Percentiles rank a stretch among this genome's conserved stretches.
phyloP scores from a whole-genome alignment of 257 asterid species.

The Jaltomata sinuosa region DNA sequence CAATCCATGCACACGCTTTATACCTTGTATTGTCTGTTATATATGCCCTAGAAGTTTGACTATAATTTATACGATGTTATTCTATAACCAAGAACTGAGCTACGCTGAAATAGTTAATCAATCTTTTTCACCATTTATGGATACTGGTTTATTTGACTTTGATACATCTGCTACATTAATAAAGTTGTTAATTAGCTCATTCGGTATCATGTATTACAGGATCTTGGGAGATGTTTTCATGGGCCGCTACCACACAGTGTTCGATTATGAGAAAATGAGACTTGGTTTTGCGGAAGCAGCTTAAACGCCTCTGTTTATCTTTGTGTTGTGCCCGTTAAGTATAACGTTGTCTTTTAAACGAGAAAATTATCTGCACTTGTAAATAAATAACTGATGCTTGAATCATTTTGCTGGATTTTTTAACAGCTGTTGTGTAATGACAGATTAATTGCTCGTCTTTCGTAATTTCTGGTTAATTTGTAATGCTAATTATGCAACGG shows the following conservation, averaged over 20 bases:
- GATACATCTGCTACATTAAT: too few species aligned
- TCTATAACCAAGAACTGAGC: neutral
- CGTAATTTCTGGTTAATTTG: neutral
- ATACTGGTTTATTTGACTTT: too few species aligned
- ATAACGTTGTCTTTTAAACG: neutral
- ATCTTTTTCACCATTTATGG: too few species aligned
- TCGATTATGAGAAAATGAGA: slow-evolving; percentile 56
- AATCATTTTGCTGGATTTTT: neutral
- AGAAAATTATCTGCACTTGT: neutral
- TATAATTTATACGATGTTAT: neutral
- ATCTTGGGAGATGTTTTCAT: slow-evolving; percentile 79
- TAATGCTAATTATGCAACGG: neutral
- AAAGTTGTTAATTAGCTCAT: too few species aligned
- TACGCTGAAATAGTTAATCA: too few species aligned
- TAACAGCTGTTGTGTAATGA: neutral
- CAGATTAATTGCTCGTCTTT: neutral
- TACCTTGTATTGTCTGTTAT: neutral
- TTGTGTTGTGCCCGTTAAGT: neutral
- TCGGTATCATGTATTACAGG: slow-evolving; percentile 32
- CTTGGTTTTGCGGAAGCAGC: slow-evolving; percentile 86
- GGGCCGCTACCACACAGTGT: slow-evolving; percentile 73
- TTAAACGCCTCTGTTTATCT: slow-evolving; percentile 4
- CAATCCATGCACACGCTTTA: neutral
- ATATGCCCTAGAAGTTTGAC: neutral
- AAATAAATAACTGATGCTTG: neutral